A percentile compares a stretch with the other conserved stretches of the same genome.
These are phyloP conservation scores for Ramularia collo-cygni DNA, from an alignment of 2,329 filamentous ascomycete genomes.

Conservation along the genomic window DNA sequence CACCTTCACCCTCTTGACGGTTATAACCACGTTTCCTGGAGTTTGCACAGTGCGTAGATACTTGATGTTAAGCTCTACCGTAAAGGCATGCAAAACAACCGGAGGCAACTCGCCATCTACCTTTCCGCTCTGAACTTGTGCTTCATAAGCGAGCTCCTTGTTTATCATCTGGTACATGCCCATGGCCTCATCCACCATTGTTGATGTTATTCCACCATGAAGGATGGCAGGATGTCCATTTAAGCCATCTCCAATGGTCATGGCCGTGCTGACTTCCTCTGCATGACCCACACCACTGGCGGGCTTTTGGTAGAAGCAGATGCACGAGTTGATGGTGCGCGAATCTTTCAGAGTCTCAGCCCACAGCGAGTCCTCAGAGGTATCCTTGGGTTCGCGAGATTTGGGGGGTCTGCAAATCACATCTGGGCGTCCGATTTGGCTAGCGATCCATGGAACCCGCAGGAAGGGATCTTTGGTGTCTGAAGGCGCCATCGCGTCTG, in stretches of 20 bases:
- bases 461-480: conserved; percentile 26
- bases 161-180: conserved; percentile 46
- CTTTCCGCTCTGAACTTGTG: conserved; percentile 8
- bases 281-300: conserved; percentile 14
- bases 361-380: conserved; percentile 47
- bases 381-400: conserved; percentile 33
- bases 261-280: conserved; percentile 33
- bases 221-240: conserved; percentile 48
- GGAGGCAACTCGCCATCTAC: conserved; percentile 20
- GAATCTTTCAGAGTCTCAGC: conserved; percentile 47
- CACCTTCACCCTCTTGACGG: conserved; percentile 33
- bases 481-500: conserved; percentile 13
- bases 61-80: conserved; percentile 49
- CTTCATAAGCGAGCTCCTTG: conserved; percentile 17
- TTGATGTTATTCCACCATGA: conserved; percentile 54
- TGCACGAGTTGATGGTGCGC: conserved; percentile 43
- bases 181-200: conserved; percentile 54
- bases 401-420: conserved; percentile 35
- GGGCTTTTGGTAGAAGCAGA: conserved; percentile 39
- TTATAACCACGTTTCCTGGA: conserved; percentile 43
- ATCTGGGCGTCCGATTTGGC: conserved; percentile 26
- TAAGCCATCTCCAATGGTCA: conserved; percentile 45
- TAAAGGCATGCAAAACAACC: conserved; percentile 33
- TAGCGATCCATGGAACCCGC: conserved; percentile 28
- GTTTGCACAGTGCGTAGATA: conserved; percentile 50